Percentiles rank a stretch among this genome's conserved stretches.
These are phyloP conservation scores for Botrytis pseudocinerea DNA, from an alignment of 2,329 filamentous ascomycete genomes.

Conservation along the genomic window DNA sequence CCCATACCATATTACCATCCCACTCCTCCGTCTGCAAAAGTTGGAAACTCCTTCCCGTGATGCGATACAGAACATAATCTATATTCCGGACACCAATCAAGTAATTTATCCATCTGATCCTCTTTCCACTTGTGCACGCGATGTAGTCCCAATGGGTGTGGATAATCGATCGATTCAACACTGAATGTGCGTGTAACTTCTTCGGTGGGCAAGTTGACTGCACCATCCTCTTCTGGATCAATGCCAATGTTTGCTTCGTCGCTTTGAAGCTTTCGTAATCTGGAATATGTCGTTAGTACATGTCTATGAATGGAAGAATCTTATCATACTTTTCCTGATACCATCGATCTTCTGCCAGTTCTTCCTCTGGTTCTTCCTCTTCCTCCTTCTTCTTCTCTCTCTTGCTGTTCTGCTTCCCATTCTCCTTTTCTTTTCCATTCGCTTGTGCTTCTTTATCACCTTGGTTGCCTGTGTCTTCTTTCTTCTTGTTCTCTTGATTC, in stretches of 20 bases:
- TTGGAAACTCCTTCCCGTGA: conserved; percentile 11
- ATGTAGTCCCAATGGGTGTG: conserved; percentile 39
- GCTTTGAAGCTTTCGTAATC: conserved; percentile 32
- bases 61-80: conserved; percentile 30
- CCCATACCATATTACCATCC: not conserved
- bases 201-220: conserved; percentile 36
- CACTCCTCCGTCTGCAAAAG: conserved; percentile 16
- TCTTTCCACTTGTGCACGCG: conserved; percentile 38
- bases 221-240: conserved; percentile 29
- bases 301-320: not conserved
- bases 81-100: conserved; percentile 37
- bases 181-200: conserved; percentile 39
- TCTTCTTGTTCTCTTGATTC: not conserved
- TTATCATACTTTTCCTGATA: conserved; percentile 36
- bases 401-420: conserved; percentile 21
- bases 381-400: conserved; percentile 24
- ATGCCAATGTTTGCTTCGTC: conserved; percentile 31
- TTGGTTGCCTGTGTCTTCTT: not conserved
- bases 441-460: not conserved
- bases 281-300: conserved; percentile 17
- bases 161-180: conserved; percentile 39
- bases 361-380: conserved; percentile 13
- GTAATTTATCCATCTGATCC: conserved; percentile 29
- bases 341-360: conserved; percentile 39
- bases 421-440: conserved; percentile 21